These are phyloP conservation scores for Aquilaria sinensis DNA, from an alignment of 345 rosid species.

Conservation along the genomic window DNA sequence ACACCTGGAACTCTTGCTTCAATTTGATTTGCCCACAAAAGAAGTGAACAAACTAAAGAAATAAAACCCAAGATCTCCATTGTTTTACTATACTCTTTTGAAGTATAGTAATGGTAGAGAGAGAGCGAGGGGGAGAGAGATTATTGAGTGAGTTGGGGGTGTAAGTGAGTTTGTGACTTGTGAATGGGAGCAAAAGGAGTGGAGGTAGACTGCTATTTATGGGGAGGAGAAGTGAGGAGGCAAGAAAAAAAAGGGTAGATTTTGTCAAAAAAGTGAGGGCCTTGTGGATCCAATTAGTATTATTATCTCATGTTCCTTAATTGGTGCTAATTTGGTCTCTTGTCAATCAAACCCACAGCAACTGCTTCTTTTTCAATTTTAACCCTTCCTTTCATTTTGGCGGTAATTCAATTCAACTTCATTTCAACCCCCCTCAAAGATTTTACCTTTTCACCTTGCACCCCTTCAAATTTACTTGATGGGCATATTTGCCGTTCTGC, in stretches of 20 bases:
- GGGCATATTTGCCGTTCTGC: not conserved
- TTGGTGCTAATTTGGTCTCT: conserved; percentile 19
- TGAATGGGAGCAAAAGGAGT: conserved; percentile 14
- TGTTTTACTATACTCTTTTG: not conserved
- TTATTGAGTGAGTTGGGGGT: conserved; percentile 3
- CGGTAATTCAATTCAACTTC: conserved; percentile 18
- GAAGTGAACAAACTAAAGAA: conserved; percentile 12
- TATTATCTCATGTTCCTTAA: conserved; percentile 26
- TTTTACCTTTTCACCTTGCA: not conserved
- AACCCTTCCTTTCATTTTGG: not conserved
- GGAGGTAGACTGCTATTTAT: conserved; percentile 30
- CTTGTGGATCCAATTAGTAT: not conserved
- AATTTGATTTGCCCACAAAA: conserved; percentile 16
- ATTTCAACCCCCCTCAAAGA: not conserved
- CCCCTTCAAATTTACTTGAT: conserved; percentile 1
- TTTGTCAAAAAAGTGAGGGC: conserved; percentile 23
- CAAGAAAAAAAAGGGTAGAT: not conserved
- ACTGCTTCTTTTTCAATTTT: not conserved
- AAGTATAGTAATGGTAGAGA: too few relatives aligned
- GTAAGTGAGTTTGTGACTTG: not conserved
- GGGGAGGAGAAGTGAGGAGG: conserved; percentile 11
- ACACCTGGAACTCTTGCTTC: conserved; percentile 58
- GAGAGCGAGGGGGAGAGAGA: not conserved
- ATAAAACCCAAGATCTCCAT: conserved; percentile 17
- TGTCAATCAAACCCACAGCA: conserved; percentile 4